These are phyloP conservation scores for Spiromastix sp. DNA, from an alignment of 2,329 filamentous ascomycete species.

Conservation along the genomic window DNA sequence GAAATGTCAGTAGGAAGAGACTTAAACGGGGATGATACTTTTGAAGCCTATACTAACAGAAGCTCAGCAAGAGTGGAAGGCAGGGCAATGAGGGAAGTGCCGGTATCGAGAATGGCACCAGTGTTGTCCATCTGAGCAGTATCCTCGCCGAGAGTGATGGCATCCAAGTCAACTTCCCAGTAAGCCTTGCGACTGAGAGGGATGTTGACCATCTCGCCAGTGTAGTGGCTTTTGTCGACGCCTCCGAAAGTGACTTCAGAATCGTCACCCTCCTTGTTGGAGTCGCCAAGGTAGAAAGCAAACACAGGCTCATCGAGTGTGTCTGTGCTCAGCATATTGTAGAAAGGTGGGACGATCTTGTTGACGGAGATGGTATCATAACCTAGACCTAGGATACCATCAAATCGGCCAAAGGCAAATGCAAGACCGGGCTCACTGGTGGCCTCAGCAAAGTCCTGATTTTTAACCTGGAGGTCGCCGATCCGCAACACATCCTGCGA, in stretches of 20 bases:
- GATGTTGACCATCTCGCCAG: conserved; percentile 82
- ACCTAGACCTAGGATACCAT: conserved; percentile 89
- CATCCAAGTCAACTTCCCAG: conserved; percentile 96
- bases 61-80: conserved; percentile 87
- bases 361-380: conserved; percentile 98
- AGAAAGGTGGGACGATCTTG: conserved; percentile 87
- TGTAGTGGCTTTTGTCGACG: conserved; percentile 69
- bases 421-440: conserved; percentile 92
- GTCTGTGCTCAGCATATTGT: conserved; percentile 85
- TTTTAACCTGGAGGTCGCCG: conserved; percentile 77
- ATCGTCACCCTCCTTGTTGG: conserved; percentile 58
- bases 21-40: neutral
- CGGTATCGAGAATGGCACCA: conserved; percentile 94
- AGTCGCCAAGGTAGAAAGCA: conserved; percentile 84
- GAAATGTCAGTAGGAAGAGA: neutral
- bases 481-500: conserved; percentile 81
- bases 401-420: conserved; percentile 95
- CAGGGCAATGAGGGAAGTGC: conserved; percentile 93
- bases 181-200: conserved; percentile 97
- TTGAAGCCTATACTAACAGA: conserved; percentile 41
- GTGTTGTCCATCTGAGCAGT: conserved; percentile 86
- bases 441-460: conserved; percentile 92
- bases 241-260: conserved; percentile 89
- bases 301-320: conserved; percentile 89
- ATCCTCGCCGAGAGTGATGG: conserved; percentile 78